Base-by-base conservation (phyloP, 2,329 filamentous ascomycete genomes). In the Hypoxylon sp. region DNA sequence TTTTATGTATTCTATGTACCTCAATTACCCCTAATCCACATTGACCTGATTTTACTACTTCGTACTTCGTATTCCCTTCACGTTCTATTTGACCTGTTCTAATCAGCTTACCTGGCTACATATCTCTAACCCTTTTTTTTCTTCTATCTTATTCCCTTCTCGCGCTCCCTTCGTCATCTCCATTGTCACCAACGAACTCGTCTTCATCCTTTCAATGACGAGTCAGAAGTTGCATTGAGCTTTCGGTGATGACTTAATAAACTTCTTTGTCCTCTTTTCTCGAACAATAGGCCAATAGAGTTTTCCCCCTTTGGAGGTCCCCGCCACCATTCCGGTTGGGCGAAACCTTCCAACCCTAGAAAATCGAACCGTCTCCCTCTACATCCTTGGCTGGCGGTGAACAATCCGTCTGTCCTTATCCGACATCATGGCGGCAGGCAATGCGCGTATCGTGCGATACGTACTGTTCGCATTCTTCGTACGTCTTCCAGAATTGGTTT, bases 391-490 rank as follows among this genome's bases (percentile, higher is more conserved):
- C 42, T 37, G 42, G 35, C 55, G 52, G 54, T 31, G 27, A 30
- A 20, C 21, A 25, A 44, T 17, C 38, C 45, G 36, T 48, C 43
- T 29, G 21, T 35, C 27, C 27, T 13, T 3, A 45, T 51, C 46
- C 54, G 60, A 62, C 67, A 75, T 61, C 67, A 82, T 81, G 78
- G 86, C 86, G 74, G 82, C 85, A 53, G 86, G 86, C 69, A 86
- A 83, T 62, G 84, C 87, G 73, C 86, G 89, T 74, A 90, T 91
- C 67, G 75, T 86, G 79, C 83, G 84, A 79, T 87, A 86, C 73
- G 80, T 96, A 70, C 80, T 94, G 69, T 85, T 96, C 67, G 89
- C 91, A 52, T 81, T 91, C 68, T 87, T 96, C 68, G 92, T 96
- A 82, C 69, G 88, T 79, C 32, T 7, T 40, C 34, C 37, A 7